Base-by-base conservation (phyloP, 768 basidiomycete genomes). In the Exidia glandulosa region DNA sequence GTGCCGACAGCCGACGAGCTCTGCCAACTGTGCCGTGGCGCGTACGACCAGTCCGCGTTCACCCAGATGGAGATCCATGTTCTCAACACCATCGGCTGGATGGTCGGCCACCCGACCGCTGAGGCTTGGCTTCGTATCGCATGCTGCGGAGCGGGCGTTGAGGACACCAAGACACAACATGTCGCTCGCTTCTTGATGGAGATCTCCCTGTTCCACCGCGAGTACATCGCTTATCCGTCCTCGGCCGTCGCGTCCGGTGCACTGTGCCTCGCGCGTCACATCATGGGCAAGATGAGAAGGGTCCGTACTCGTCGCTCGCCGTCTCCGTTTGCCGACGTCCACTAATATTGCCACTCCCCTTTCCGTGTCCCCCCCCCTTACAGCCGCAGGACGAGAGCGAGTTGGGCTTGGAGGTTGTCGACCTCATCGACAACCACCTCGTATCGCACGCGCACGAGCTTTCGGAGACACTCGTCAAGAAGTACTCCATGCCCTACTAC, bases 1-100 rank as follows among this genome's bases (percentile, higher is more conserved):
- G 93, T 98, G 14, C 96, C 96, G 12, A 90, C 93, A 1, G 90
- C 97, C 5, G 86, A 91, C 69, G 94, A 98, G 64, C 86, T 99
- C 58, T 87, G 86, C 48, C 87, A 93, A 69, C 93, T 96, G 72
- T 98, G 96, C 76, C 92, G 88, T 68, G 87, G 94, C 68, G 92
- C 93, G 2, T 98, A 98, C 72, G 94, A 97, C 70, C 94, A 95
- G 72, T 87, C 88, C 2, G 95, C 95, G 2, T 99, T 99, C 74
- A 87, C 97, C 62, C 96, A 99, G 75, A 97, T 99, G 96, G 96
- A 99, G 72, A 88, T 90, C 3, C 96, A 99, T 68, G 90, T 99
- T 57, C 81, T 99, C 41, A 84, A 88, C 23, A 99, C 96, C 19
- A 95, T 98, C 66, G 87, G 93, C 65, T 99, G 96, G 96, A 84